These are phyloP conservation scores for Helicostylum pulchrum DNA, from an alignment of 192 early-diverging fungal species.

Conservation along the genomic window DNA sequence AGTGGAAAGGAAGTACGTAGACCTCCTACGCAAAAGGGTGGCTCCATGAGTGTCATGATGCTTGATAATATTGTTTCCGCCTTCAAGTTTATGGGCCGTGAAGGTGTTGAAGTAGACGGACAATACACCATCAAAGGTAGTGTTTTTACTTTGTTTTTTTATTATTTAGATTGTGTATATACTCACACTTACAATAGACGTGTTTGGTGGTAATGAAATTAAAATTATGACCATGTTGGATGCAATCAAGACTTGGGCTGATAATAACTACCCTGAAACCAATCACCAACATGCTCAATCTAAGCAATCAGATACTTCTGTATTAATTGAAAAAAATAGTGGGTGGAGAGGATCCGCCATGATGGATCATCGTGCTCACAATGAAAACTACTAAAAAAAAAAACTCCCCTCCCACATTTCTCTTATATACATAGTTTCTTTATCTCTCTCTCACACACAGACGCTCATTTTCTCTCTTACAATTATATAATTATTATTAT, in stretches of 20 bases:
- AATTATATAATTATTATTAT: too few relatives aligned
- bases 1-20: constrained; percentile 47
- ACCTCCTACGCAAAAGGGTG: constrained; percentile 44
- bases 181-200: constrained; percentile 9
- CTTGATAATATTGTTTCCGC: constrained; percentile 51
- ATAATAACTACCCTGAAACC: background rate
- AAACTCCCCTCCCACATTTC: too few relatives aligned
- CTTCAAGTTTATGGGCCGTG: constrained; percentile 56
- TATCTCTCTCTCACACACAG: too few relatives aligned
- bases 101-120: constrained; percentile 50
- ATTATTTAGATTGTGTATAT: background rate
- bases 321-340: constrained; percentile 7
- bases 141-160: too few relatives aligned
- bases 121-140: constrained; percentile 52
- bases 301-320: background rate
- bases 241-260: constrained; percentile 31
- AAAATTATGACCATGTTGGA: constrained; percentile 33
- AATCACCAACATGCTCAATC: background rate
- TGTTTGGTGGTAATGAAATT: constrained; percentile 34
- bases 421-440: too few relatives aligned
- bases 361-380: background rate
- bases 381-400: too few relatives aligned
- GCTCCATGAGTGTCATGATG: constrained; percentile 45
- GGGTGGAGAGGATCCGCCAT: constrained; percentile 10
- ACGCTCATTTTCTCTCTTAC: too few relatives aligned